Evolutionary conservation across 2,329 filamentous ascomycete genomes (phyloP).

Genomic region (Graphiopsis chlorocephala): DNA sequence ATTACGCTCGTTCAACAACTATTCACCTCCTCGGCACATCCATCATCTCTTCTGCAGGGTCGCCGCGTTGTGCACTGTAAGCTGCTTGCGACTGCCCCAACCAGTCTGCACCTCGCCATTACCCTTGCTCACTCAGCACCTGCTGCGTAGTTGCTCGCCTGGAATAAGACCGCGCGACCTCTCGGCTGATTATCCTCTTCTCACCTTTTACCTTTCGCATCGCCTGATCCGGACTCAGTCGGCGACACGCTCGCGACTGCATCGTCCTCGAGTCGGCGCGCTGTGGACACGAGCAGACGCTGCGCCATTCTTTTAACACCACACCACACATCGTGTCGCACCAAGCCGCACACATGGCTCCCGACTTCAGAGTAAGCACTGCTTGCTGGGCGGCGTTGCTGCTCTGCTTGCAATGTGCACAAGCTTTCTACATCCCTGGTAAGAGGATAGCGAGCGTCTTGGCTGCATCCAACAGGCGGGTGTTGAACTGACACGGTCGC

Average conservation of each 20-base stretch:
- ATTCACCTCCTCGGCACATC: background rate
- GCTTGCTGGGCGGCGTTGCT: conserved; percentile 48
- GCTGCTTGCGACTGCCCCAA: conserved; percentile 6
- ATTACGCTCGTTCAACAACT: background rate
- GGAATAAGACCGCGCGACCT: background rate
- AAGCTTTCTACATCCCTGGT: conserved; percentile 87
- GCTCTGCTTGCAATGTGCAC: conserved; percentile 48
- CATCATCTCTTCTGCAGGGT: conserved; percentile 4
- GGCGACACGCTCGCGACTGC: background rate
- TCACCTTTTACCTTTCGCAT: background rate
- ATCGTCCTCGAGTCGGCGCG: background rate
- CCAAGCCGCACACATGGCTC: conserved; percentile 31
- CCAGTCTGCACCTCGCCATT: conserved; percentile 6
- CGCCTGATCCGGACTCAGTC: background rate
- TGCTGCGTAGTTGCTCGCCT: background rate
- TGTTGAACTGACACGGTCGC: background rate
- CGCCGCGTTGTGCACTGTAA: background rate
- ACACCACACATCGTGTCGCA: background rate
- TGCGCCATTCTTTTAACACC: conserved; percentile 11
- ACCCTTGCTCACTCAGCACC: conserved; percentile 5
- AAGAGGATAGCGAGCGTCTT: conserved; percentile 28
- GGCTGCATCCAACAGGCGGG: background rate
- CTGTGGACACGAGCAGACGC: background rate
- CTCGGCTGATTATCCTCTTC: background rate
- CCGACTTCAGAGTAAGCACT: conserved; percentile 39